Base-by-base conservation (phyloP, 345 rosid species). In the Gossypium australe region DNA sequence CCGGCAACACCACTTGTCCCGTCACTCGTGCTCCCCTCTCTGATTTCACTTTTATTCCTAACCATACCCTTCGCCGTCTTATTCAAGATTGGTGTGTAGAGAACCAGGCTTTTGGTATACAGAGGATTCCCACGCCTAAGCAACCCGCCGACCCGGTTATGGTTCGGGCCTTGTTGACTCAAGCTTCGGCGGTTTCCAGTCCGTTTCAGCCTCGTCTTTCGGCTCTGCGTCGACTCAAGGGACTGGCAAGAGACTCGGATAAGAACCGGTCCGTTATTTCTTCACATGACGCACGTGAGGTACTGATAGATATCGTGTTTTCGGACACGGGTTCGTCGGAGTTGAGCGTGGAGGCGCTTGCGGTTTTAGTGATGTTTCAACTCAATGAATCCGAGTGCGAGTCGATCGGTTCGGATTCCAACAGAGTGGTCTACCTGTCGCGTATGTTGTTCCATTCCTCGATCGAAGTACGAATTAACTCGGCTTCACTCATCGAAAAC, bases 31-130 rank as follows among this genome's bases (percentile, higher is more conserved):
- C 81, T 51, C 80, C 89, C 0, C 98, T 95, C 82, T 58, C 84
- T 67, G 98, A 93, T 69, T 95, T 92, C 84, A 89, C 92, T 59
- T 80, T 95, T 79, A 95, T 93, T 38, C 99, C 99, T 1, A 95
- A 95, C 84, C 99, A 95, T 85, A 95, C 97, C 63, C 99, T 95
- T 75, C 97, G 99, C 66, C 94, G 99, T 16, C 87, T 95, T 7
- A 95, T 95, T 78, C 99, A 95, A 76, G 97, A 89, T 41, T 95
- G 99, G 99, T 95, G 97, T 80, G 99, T 95, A 41, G 94, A 93
- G 1, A 88, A 95, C 80, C 89, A 93, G 18, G 82, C 90, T 49
- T 86, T 85, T 51, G 98, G 99, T 45, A 78, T 95, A 18, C 85
- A 89, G 75, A 89, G 99, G 2, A 95, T 95, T 24, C 99, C 99